These are phyloP conservation scores for Magnusiomyces sp. DNA, from an alignment of 1,139 yeast species.

Conservation along the genomic window DNA sequence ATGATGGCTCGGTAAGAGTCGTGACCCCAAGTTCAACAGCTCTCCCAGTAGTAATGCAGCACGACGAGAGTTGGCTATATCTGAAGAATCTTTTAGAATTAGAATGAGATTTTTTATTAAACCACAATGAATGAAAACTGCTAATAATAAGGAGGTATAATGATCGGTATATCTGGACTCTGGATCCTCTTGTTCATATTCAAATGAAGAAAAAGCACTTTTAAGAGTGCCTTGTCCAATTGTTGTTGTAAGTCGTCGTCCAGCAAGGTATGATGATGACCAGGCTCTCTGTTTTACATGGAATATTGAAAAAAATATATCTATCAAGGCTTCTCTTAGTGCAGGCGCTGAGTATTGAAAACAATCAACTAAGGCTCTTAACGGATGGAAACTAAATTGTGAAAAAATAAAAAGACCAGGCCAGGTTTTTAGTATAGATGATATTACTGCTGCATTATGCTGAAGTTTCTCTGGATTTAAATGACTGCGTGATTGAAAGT, in stretches of 20 bases:
- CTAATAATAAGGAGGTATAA: constrained; percentile 51
- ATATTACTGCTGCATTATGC: constrained; percentile 52
- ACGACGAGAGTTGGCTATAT: constrained; percentile 44
- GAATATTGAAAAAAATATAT: constrained; percentile 61
- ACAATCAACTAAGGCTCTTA: constrained; percentile 54
- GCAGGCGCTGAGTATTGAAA: constrained; percentile 48
- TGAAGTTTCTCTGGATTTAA: constrained; percentile 49
- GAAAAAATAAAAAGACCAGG: constrained; percentile 68
- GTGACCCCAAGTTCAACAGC: constrained; percentile 39
- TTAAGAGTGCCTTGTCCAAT: constrained; percentile 21
- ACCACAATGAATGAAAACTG: constrained; percentile 48
- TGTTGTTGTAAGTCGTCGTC: constrained; percentile 27
- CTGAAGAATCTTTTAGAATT: constrained; percentile 42
- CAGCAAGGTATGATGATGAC: constrained; percentile 37
- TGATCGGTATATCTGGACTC: constrained; percentile 37
- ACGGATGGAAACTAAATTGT: constrained; percentile 46
- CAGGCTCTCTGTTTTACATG: constrained; percentile 51
- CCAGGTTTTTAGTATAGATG: constrained; percentile 61
- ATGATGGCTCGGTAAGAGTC: neutral
- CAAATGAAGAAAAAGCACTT: neutral
- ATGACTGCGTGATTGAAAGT: constrained; percentile 40
- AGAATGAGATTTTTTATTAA: constrained; percentile 43
- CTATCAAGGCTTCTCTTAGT: constrained; percentile 58
- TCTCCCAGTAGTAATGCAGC: constrained; percentile 59
- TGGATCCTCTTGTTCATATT: neutral